Evolutionary conservation across 2,329 filamentous ascomycete species (phyloP), one percentile per base, ranked within the genome.

Genomic region (Hypoxylon sp.): DNA sequence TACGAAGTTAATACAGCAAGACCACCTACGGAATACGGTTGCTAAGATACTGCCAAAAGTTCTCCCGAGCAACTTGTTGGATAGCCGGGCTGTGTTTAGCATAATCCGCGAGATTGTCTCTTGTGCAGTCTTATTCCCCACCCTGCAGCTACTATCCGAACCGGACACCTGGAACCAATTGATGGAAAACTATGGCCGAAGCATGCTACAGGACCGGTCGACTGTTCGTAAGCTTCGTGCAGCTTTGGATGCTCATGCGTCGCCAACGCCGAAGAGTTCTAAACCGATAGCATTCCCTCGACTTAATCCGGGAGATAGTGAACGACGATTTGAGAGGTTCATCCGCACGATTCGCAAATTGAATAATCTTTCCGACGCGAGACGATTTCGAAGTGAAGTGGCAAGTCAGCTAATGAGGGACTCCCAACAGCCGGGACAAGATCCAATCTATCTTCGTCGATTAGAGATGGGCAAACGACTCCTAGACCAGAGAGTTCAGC

Each of bases 151-250:
- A 68, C 83, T 99, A 17, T 89, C 93, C 4, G 95, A 99, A 73
- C 94, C 97, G 1, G 97, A 99, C 81, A 97, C 92, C 7, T 99
- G 95, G 95, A 98, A 99, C 75, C 94, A 98, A 79, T 81, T 97
- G 66, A 93, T 98, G 86, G 95, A 98, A 80, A 94, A 91, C 62
- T 93, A 91, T 80, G 92, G 94, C 17, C 90, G 93, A 54, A 91
- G 92, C 27, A 91, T 97, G 83, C 85, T 99, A 46, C 96, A 98
- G 79, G 97, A 99, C 78, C 89, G 97, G 39, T 98, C 97, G 70
- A 98, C 94, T 0, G 95, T 99, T 42, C 91, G 93, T 62, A 97
- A 94, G 79, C 87, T 99, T 59, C 90, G 96, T 61, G 95, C 94
- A 42, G 96, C 95, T 7, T 84, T 99, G 54, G 96, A 99, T 79